A percentile compares a stretch with the other conserved stretches of the same genome.
Conservation (phyloP, 805 yeast genomes). For the Deakozyma indianensis region DNA sequence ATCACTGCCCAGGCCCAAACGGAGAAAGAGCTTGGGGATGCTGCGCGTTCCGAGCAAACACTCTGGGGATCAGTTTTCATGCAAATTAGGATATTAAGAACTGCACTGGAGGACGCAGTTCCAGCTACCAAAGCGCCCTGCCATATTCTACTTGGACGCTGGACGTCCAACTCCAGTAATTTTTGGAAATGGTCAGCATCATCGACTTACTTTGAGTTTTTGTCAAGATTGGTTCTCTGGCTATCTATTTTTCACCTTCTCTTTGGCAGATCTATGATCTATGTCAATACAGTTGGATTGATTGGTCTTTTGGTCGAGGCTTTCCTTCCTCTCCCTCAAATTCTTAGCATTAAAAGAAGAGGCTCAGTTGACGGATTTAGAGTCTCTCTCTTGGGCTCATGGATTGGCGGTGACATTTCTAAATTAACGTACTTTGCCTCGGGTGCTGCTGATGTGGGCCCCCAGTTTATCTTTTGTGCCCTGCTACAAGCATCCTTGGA, state of each 20-base stretch:
- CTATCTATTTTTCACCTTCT: constrained; percentile 29
- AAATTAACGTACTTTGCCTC: constrained; percentile 25
- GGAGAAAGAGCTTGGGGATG: neutral
- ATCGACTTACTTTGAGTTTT: constrained; percentile 45
- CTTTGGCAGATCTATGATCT: constrained; percentile 23
- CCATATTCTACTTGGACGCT: neutral
- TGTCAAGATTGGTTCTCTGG: constrained; percentile 30
- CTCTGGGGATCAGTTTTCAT: neutral
- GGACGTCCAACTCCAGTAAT: constrained; percentile 15
- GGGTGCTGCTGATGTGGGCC: constrained; percentile 8
- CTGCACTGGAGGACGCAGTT: constrained; percentile 7
- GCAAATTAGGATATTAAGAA: constrained; percentile 3
- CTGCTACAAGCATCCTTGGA: constrained; percentile 13
- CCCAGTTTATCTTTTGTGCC: constrained; percentile 16
- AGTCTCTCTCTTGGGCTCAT: constrained; percentile 55
- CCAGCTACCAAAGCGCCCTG: constrained; percentile 4
- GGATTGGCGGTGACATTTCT: constrained; percentile 81
- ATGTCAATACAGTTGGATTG: constrained; percentile 41
- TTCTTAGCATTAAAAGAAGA: constrained; percentile 64
- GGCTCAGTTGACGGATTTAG: constrained; percentile 70
- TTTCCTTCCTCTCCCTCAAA: constrained; percentile 31
- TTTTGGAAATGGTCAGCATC: constrained; percentile 84
- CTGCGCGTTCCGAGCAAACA: neutral
- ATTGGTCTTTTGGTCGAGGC: constrained; percentile 46
- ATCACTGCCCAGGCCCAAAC: neutral